Percentiles rank a stretch among this genome's conserved stretches.
Conservation (phyloP, 164 flowering plant species). For the Brasenia schreberi region DNA sequence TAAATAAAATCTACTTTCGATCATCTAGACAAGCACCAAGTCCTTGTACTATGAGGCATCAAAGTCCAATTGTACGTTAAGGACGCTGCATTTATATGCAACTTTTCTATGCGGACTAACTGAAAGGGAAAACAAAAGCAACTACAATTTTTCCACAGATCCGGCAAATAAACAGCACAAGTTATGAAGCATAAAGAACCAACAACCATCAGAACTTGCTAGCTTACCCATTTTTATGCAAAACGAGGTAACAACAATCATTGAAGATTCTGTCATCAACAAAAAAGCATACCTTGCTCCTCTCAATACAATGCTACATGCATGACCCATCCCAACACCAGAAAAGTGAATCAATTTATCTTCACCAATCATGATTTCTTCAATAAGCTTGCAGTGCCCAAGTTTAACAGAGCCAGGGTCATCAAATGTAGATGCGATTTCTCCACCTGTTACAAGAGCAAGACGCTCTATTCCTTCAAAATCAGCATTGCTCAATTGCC, state of each 20-base stretch:
- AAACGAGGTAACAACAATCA: neutral
- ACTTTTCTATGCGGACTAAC: too few species aligned
- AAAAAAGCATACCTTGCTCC: slow-evolving; percentile 71
- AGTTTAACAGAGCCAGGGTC: slow-evolving; percentile 98
- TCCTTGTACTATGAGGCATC: too few species aligned
- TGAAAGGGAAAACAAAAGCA: too few species aligned
- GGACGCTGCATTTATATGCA: too few species aligned
- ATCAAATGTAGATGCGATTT: slow-evolving; percentile 97
- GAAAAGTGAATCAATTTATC: slow-evolving; percentile 94
- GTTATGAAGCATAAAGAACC: neutral
- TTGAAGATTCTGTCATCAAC: neutral
- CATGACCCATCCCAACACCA: slow-evolving; percentile 97
- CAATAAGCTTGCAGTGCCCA: slow-evolving; percentile 94
- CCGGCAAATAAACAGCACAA: neutral
- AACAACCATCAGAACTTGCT: neutral
- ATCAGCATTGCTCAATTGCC: slow-evolving; percentile 99
- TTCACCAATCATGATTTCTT: slow-evolving; percentile 99
- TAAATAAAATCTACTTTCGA: too few species aligned
- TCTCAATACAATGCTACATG: slow-evolving; percentile 93
- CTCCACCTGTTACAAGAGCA: slow-evolving; percentile 96
- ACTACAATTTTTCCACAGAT: too few species aligned
- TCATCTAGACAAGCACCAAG: too few species aligned
- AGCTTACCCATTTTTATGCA: neutral
- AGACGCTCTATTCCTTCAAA: slow-evolving; percentile 97
- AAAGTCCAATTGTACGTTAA: too few species aligned